These are phyloP conservation scores for Dalbergia cultrata DNA, from an alignment of 306 rosid genomes.

Conservation along the genomic window DNA sequence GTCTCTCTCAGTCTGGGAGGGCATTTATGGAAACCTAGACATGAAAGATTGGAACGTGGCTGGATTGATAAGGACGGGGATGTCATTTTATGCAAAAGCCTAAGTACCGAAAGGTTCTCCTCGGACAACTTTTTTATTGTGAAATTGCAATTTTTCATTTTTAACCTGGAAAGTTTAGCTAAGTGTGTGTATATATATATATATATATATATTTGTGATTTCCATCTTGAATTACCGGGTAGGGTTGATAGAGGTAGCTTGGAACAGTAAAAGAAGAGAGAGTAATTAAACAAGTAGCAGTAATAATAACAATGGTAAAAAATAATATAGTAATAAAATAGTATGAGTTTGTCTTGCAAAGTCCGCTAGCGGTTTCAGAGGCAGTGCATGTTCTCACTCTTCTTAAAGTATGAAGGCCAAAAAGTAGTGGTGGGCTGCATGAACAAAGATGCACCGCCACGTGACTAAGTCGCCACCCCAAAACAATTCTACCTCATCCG, in stretches of 20 bases:
- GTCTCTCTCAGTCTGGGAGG: conserved; percentile 4
- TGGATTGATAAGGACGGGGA: conserved; percentile 19
- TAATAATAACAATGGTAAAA: background rate
- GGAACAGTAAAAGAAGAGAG: background rate
- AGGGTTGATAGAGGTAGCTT: background rate
- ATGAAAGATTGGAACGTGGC: conserved; percentile 12
- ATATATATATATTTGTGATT: too few relatives aligned
- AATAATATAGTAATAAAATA: background rate
- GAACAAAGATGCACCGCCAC: conserved; percentile 56
- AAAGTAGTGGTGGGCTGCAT: conserved; percentile 41
- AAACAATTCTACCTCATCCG: conserved; percentile 3
- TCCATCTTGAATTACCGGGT: background rate
- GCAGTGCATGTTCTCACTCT: conserved; percentile 37
- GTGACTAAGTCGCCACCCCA: conserved; percentile 48
- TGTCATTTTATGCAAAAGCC: conserved; percentile 25
- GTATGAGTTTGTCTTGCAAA: conserved; percentile 5
- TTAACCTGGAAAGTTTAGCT: background rate
- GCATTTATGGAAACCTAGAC: conserved; percentile 30
- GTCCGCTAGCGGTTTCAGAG: conserved; percentile 45
- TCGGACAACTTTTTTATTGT: background rate
- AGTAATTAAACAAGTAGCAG: background rate
- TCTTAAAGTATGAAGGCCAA: conserved; percentile 47
- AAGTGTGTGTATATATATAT: too few relatives aligned
- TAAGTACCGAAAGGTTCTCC: background rate
- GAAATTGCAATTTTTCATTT: background rate